These are phyloP conservation scores for Periconia sp. DNA, from an alignment of 2,329 filamentous ascomycete species.

Conservation along the genomic window DNA sequence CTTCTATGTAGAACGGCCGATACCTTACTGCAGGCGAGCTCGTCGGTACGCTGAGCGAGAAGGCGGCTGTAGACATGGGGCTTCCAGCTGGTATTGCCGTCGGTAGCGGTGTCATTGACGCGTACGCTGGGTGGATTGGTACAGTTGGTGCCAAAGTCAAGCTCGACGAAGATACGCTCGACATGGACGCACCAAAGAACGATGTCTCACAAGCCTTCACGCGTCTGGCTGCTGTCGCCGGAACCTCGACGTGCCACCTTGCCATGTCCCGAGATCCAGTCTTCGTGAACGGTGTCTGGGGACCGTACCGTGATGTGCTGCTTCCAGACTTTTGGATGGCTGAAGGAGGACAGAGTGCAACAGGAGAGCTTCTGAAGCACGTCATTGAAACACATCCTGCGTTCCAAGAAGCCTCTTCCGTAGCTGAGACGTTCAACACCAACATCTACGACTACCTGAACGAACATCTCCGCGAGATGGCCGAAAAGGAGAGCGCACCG, in stretches of 20 bases:
- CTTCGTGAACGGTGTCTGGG: slow-evolving; percentile 96
- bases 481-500: slow-evolving; percentile 71
- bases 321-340: slow-evolving; percentile 95
- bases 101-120: slow-evolving; percentile 95
- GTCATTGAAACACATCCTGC: slow-evolving; percentile 95
- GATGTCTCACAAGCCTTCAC: slow-evolving; percentile 93
- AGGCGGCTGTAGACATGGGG: slow-evolving; percentile 82
- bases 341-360: slow-evolving; percentile 95
- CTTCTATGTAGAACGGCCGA: slow-evolving; percentile 77
- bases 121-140: slow-evolving; percentile 98
- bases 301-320: slow-evolving; percentile 92
- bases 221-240: slow-evolving; percentile 89
- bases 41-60: slow-evolving; percentile 82
- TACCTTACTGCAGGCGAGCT: slow-evolving; percentile 92
- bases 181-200: slow-evolving; percentile 73
- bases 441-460: slow-evolving; percentile 98
- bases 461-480: slow-evolving; percentile 79
- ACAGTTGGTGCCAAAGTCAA: slow-evolving; percentile 97
- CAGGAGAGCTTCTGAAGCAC: slow-evolving; percentile 91
- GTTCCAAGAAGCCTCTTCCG: slow-evolving; percentile 77
- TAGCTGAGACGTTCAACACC: slow-evolving; percentile 80
- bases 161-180: slow-evolving; percentile 70
- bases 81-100: slow-evolving; percentile 87
- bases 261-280: slow-evolving; percentile 93
- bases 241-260: slow-evolving; percentile 95